Percentiles rank a stretch among this genome's conserved stretches.
Evolutionary conservation across 257 asterid species (phyloP).

Genomic region (Solanum piurae): DNA sequence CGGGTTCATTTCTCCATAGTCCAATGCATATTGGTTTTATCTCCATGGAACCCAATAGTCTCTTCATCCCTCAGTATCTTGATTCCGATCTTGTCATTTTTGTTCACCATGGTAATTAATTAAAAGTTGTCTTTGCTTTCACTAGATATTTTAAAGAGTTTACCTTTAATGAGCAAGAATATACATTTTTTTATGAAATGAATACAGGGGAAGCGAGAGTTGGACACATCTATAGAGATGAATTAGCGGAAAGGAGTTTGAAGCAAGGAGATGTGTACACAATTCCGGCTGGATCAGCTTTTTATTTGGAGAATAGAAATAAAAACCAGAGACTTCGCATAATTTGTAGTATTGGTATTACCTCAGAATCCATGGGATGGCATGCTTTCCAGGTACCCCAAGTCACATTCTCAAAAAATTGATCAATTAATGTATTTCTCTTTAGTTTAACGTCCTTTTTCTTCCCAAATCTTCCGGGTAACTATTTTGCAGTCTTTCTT

Average conservation of each 20-base stretch:
- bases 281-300: constrained; percentile 64
- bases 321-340: constrained; percentile 57
- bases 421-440: neutral
- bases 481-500: constrained; percentile 47
- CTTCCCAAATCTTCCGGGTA: neutral
- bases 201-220: constrained; percentile 65
- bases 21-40: constrained; percentile 67
- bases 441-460: neutral
- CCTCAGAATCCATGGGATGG: constrained; percentile 43
- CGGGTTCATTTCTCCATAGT: neutral
- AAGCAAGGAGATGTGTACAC: constrained; percentile 69
- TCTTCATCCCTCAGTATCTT: constrained; percentile 86
- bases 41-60: constrained; percentile 69
- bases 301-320: constrained; percentile 49
- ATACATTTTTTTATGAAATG: neutral
- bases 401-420: neutral
- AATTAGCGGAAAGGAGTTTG: constrained; percentile 44
- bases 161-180: too few relatives aligned
- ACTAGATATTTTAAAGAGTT: neutral
- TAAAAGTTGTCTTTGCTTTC: neutral
- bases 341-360: constrained; percentile 49
- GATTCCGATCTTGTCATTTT: constrained; percentile 69
- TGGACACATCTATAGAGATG: constrained; percentile 64
- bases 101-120: constrained; percentile 41
- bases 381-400: constrained; percentile 46